Conservation (phyloP, 495 filamentous ascomycete species). For the Penicillium daleae region DNA sequence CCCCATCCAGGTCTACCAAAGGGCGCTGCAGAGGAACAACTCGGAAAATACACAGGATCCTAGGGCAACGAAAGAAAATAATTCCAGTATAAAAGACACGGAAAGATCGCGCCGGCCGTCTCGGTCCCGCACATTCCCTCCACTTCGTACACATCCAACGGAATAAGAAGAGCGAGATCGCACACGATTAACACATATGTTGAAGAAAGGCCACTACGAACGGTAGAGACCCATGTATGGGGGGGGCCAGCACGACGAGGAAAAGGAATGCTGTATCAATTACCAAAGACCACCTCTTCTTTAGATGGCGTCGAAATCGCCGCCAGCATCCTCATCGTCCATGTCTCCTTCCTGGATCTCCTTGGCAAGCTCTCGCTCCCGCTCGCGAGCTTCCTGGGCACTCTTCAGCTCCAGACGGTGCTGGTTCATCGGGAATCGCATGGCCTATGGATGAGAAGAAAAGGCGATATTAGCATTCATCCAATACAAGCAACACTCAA, state of each 20-base stretch:
- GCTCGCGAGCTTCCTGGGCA: constrained; percentile 93
- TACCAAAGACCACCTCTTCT: constrained; percentile 15
- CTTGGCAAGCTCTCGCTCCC: constrained; percentile 95
- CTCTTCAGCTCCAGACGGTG: constrained; percentile 97
- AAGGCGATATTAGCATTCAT: constrained; percentile 10
- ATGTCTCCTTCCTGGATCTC: constrained; percentile 98
- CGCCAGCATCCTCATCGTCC: constrained; percentile 95
- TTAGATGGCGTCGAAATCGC: constrained; percentile 97
- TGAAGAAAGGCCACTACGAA: constrained; percentile 30
- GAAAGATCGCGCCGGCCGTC: constrained; percentile 34
- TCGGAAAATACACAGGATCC: constrained; percentile 8
- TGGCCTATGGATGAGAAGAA: constrained; percentile 62
- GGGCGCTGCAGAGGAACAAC: neutral
- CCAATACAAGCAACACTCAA: neutral
- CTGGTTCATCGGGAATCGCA: constrained; percentile 99
- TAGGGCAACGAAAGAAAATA: constrained; percentile 27
- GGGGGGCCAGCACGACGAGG: constrained; percentile 19
- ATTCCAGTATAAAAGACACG: constrained; percentile 38
- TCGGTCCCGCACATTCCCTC: constrained; percentile 37
- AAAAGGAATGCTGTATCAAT: constrained; percentile 27
- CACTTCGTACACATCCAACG: constrained; percentile 36
- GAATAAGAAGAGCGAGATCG: constrained; percentile 28
- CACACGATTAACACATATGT: constrained; percentile 37
- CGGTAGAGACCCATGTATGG: constrained; percentile 20
- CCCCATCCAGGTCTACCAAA: constrained; percentile 4